Conservation (phyloP, 202 grass and related monocot species). For the Setaria viridis region DNA sequence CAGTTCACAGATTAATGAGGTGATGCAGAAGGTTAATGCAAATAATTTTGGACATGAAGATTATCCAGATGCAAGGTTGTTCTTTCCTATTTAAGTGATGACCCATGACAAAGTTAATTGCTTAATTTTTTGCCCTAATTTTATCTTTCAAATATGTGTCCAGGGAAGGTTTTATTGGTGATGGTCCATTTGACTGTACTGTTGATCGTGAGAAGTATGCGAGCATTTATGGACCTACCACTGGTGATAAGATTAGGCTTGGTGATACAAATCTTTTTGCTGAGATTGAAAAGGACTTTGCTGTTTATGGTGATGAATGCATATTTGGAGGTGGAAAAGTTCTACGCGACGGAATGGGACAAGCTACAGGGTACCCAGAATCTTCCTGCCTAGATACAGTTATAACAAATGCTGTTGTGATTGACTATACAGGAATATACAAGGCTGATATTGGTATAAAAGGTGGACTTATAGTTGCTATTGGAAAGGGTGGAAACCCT, state of each 20-base stretch:
- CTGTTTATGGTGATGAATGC: constrained; percentile 93
- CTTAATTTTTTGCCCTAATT: not conserved
- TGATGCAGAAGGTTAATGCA: constrained; percentile 67
- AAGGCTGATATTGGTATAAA: constrained; percentile 99
- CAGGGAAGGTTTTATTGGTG: constrained; percentile 84
- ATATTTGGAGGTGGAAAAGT: constrained; percentile 98
- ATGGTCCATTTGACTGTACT: constrained; percentile 61
- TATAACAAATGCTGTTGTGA: constrained; percentile 93
- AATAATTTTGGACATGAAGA: constrained; percentile 84
- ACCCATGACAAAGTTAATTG: constrained; percentile 1
- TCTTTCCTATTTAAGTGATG: constrained; percentile 26
- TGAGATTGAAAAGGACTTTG: constrained; percentile 91
- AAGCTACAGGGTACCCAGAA: constrained; percentile 69
- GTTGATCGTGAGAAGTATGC: constrained; percentile 84
- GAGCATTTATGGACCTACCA: constrained; percentile 97
- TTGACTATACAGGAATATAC: constrained; percentile 97
- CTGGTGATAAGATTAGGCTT: constrained; percentile 95
- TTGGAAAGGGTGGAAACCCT: constrained; percentile 96
- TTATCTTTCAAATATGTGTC: constrained; percentile 53
- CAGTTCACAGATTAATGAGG: constrained; percentile 54
- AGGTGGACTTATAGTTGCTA: constrained; percentile 67
- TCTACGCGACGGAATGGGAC: constrained; percentile 95
- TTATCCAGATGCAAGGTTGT: constrained; percentile 73
- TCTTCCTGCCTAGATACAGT: constrained; percentile 83
- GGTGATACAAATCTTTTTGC: constrained; percentile 91